Evolutionary conservation across 164 flowering plant species (phyloP).

Genomic region (Piper betle): DNA sequence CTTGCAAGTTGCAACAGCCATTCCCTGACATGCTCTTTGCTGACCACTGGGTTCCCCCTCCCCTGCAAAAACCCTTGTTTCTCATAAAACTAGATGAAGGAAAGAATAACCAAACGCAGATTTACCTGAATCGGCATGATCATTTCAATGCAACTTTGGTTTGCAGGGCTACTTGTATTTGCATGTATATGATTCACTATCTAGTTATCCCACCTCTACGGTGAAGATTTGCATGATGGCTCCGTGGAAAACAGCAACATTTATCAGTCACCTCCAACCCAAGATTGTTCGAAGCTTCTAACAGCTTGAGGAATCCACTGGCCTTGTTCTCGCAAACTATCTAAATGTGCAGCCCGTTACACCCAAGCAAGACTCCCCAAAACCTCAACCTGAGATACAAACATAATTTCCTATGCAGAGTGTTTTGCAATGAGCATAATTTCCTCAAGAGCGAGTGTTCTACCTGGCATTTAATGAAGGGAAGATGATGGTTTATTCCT

Average conservation of each 20-base stretch:
- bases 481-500: not conserved
- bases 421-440: not conserved
- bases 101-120: not conserved
- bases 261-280: constrained; percentile 46
- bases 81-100: not conserved
- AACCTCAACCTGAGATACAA: constrained; percentile 35
- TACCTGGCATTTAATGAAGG: not conserved
- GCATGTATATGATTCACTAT: too few relatives aligned
- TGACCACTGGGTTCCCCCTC: not conserved
- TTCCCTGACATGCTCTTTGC: not conserved
- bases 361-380: constrained; percentile 23
- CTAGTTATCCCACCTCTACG: constrained; percentile 36
- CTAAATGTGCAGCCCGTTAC: constrained; percentile 40
- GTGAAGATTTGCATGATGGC: constrained; percentile 28
- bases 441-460: not conserved
- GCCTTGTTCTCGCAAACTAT: constrained; percentile 31
- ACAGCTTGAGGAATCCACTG: constrained; percentile 34
- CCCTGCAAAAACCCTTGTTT: not conserved
- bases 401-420: constrained; percentile 1
- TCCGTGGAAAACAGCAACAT: constrained; percentile 37
- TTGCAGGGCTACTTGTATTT: not conserved
- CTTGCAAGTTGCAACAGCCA: not conserved
- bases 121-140: too few relatives aligned
- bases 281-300: constrained; percentile 33
- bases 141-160: not conserved